Base-by-base conservation (phyloP, 2,329 filamentous ascomycete species). In the Trichoderma simmonsii region DNA sequence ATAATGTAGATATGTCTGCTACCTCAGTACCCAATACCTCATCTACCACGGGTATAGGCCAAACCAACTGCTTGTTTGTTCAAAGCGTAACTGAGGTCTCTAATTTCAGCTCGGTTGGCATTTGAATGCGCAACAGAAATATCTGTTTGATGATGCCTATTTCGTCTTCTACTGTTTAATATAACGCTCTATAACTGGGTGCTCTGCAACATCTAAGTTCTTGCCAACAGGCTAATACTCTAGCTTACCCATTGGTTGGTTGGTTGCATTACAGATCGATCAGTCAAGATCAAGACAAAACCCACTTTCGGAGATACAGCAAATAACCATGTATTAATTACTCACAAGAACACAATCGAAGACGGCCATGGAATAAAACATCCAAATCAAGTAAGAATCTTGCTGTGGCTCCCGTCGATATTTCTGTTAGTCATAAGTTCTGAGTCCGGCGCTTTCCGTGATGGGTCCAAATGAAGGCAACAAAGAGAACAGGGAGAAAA, bases 371-470 rank as follows among this genome's bases (percentile, higher is more conserved):
- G 57, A n/a, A 34, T n/a, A 59, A 60, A 30, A 11, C 28, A 43
- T 34, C 54, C n/a, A 30, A 43, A 68, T 61, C 67, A 51, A 61
- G 36, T 34, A 70, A 62, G 26, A 26, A 48, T 26, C 24, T 36
- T 51, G 36, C 57, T 21, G 67, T 62, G 57, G 67, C 32, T 48
- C 30, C 36, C 28, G 2, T 14, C 56, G 7, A 51, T 32, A n/a
- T 70, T 70, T 70, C 57, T 62, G 28, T 70, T 70, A 70, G 67
- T 70, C 67, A 70, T 70, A 62, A 18, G 2, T 70, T 70, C 57
- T 54, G 57, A 62, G 59, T 36, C 67, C 67, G 67, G 67, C 67
- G 67, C 8, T 54, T 54, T 70, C 67, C 67, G 67, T 32, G 57
- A 70, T 70, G 67, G 67, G 67, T 61, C 67, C 57, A 30, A 43